phyloP scores from a whole-genome alignment of 2,329 filamentous ascomycete species.

The Meredithiella fracta region DNA sequence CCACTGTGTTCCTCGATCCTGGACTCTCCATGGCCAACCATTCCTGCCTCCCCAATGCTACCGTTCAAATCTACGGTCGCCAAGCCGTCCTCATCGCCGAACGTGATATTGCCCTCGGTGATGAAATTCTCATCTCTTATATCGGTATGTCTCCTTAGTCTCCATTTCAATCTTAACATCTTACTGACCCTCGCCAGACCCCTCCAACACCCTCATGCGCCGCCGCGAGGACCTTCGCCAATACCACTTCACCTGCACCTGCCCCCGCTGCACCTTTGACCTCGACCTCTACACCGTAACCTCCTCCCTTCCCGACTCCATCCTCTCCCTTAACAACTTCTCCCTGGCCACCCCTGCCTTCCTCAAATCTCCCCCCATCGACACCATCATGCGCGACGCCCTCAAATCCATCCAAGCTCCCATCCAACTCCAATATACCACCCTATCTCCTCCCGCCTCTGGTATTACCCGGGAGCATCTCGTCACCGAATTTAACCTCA shows the following conservation, averaged over 20 bases:
- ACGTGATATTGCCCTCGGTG: slow-evolving; percentile 30
- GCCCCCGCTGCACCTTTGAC: slow-evolving; percentile 32
- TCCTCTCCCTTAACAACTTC: slow-evolving; percentile 27
- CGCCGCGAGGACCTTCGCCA: slow-evolving; percentile 28
- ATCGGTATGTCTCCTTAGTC: slow-evolving; percentile 30
- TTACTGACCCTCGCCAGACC: slow-evolving; percentile 24
- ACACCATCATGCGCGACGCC: slow-evolving; percentile 8
- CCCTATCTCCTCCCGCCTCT: not conserved
- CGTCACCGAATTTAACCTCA: slow-evolving; percentile 23
- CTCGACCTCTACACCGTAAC: slow-evolving; percentile 39
- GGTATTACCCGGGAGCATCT: slow-evolving; percentile 18
- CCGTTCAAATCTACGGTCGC: slow-evolving; percentile 38
- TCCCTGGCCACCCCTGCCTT: slow-evolving; percentile 19
- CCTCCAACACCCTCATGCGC: slow-evolving; percentile 27
- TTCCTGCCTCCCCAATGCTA: slow-evolving; percentile 43
- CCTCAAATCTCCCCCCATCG: slow-evolving; percentile 10
- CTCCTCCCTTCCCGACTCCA: slow-evolving; percentile 22
- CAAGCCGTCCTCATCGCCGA: slow-evolving; percentile 35
- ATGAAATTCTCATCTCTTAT: slow-evolving; percentile 46
- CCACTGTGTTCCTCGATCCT: slow-evolving; percentile 40
- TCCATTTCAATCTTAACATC: not conserved
- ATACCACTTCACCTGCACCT: slow-evolving; percentile 38
- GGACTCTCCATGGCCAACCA: slow-evolving; percentile 45
- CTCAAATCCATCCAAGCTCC: slow-evolving; percentile 6
- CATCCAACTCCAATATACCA: slow-evolving; percentile 6